A percentile compares a stretch with the other conserved stretches of the same genome.
Evolutionary conservation across 148 eudicot species (phyloP).

Genomic region (Nyssa sinensis): DNA sequence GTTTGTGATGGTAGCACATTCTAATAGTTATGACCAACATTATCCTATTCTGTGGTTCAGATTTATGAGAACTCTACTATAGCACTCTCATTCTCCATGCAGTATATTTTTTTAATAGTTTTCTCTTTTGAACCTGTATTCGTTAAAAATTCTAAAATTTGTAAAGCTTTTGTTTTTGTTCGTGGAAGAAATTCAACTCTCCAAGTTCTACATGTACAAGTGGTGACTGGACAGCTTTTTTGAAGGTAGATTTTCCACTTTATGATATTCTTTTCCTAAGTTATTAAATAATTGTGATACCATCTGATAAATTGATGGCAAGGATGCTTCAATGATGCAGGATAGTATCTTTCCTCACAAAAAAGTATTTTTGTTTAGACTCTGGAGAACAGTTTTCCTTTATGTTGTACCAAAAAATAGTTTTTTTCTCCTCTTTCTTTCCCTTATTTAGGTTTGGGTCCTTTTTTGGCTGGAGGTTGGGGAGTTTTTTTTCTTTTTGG

Average conservation of each 20-base stretch:
- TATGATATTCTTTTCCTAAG: not conserved
- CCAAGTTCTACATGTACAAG: slow-evolving; percentile 87
- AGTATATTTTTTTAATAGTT: not conserved
- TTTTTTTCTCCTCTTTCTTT: not conserved
- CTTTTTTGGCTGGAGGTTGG: not conserved
- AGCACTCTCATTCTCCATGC: too few species aligned
- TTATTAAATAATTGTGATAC: not conserved
- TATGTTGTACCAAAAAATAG: not conserved
- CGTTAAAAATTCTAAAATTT: not conserved
- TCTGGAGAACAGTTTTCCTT: not conserved
- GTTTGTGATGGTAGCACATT: not conserved
- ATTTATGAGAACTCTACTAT: not conserved
- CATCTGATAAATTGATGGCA: not conserved
- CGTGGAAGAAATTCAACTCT: slow-evolving; percentile 83
- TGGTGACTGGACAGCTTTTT: slow-evolving; percentile 85
- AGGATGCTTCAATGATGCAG: not conserved
- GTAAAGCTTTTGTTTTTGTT: slow-evolving; percentile 11
- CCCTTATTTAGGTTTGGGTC: not conserved
- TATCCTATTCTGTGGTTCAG: not conserved
- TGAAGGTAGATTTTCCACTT: slow-evolving; percentile 55
- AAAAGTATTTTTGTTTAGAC: not conserved
- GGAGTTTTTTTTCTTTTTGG: too few species aligned
- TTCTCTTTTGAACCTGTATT: not conserved
- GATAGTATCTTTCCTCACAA: not conserved
- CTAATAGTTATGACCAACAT: not conserved